Percentiles rank a stretch among this genome's conserved stretches.
Evolutionary conservation across 2,329 filamentous ascomycete genomes (phyloP).

Genomic region (Xylariaceae sp.): DNA sequence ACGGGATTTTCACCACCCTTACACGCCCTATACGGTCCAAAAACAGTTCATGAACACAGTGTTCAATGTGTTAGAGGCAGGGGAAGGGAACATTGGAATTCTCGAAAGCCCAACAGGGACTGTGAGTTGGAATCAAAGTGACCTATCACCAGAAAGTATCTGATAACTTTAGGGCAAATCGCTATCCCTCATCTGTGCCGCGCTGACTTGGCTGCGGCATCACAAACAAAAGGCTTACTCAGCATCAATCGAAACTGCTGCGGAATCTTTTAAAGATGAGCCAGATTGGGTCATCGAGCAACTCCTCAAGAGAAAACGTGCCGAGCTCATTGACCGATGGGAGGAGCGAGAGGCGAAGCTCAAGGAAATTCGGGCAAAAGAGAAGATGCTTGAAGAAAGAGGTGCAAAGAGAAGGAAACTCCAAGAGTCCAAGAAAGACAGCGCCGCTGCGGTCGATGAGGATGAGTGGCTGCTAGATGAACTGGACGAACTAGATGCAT

Average conservation of each 20-base stretch:
- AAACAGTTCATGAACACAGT: constrained; percentile 81
- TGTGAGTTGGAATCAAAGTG: constrained; percentile 30
- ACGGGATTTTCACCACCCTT: constrained; percentile 80
- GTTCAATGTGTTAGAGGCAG: constrained; percentile 71
- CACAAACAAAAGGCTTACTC: constrained; percentile 65
- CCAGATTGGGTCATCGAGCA: constrained; percentile 84
- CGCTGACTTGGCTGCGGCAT: constrained; percentile 86
- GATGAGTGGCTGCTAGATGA: constrained; percentile 74
- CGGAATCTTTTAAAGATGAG: constrained; percentile 58
- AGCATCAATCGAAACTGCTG: constrained; percentile 46
- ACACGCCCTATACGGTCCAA: constrained; percentile 83
- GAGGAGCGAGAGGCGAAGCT: constrained; percentile 73
- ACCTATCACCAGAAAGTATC: neutral
- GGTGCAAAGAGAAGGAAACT: constrained; percentile 46
- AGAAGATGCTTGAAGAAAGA: constrained; percentile 55
- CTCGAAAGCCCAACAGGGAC: constrained; percentile 92
- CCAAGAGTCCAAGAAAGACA: constrained; percentile 32
- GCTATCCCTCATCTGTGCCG: constrained; percentile 82
- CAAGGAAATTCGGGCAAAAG: constrained; percentile 61
- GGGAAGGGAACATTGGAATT: constrained; percentile 75
- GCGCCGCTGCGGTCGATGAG: constrained; percentile 39
- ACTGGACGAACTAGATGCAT: constrained; percentile 48
- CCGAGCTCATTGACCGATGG: constrained; percentile 64
- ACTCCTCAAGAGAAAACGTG: constrained; percentile 64
- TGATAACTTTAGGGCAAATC: constrained; percentile 69